Evolutionary conservation across 768 basidiomycete species (phyloP), one percentile per base, ranked within the genome.

Genomic region (Exidia glandulosa): DNA sequence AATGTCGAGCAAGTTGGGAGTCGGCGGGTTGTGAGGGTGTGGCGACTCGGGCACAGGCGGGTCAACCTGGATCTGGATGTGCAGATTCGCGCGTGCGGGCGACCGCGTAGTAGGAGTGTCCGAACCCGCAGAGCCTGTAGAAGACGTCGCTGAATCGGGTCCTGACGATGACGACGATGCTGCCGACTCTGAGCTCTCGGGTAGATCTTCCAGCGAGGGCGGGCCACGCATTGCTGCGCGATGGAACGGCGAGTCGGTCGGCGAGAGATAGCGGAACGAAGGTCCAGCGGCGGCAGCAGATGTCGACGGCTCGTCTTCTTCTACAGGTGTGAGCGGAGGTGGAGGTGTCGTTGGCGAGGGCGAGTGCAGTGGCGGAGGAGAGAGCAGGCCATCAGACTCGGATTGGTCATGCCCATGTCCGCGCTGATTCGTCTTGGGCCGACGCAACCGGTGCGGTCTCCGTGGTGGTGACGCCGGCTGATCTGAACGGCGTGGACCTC

Each of bases 1-100:
- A 63, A 93, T 93, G 67, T 93, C 90, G 67, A 82, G 83, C 59
- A 82, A 76, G 68, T 88, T 83, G 59, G 90, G 90, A n/a, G 90
- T 93, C 59, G 89, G 89, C 25, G 88, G 88, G 69, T 91, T 88
- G 47, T 85, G 85, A 63, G 57, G 59, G 76, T 74, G 45, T 1
- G 90, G 88, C 25, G 88, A 90, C 71, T 91, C 89, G 66, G 88
- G 87, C 62, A 85, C 85, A 32, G 82, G 84, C 50, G 50, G 50
- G 50, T 54, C 50, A 14, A 54, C 50, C 85, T 69, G 85, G 71
- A 74, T 82, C 84, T 82, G 82, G 74, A 73, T 76, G 77, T 79
- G 83, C 41, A 31, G 50, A 19, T 31, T 74, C 73, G 68, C 79
- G 81, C 76, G 82, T 77, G 75, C 84, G 82, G 82, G 84, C 83